Base-by-base conservation (phyloP, 2,329 filamentous ascomycete genomes). In the Ophiostoma sp. region DNA sequence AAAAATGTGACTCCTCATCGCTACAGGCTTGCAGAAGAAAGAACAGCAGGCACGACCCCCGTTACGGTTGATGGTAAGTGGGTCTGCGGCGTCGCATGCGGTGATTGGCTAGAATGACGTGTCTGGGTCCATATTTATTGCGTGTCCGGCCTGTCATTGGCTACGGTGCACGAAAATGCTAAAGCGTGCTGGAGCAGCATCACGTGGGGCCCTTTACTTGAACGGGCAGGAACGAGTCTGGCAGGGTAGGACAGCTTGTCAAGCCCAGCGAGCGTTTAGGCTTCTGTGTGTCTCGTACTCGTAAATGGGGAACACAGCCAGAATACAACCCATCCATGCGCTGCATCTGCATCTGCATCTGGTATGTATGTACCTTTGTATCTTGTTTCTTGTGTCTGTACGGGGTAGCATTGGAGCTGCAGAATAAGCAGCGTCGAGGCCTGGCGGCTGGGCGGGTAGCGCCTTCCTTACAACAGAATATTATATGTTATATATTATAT, bases 1-100 rank as follows among this genome's bases (percentile, higher is more conserved):
- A 14, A 18, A 49, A 45, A 47, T 60, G 47, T 65, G 63, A 65
- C 63, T 65, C 44, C 63, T 49, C 63, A 47, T 55, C 49, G 49
- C 12, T 55, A 55, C 49, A 55, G 49, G 27, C 18, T n/a, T n/a
- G 27, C n/a, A 27, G 49, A 27, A 55, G 49, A 55, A 55, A 27
- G 55, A 60, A 38, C 55, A 60, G 55, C 55, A 60, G 55, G 55
- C 55, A 60, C 55, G 27, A 60, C 55, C 55, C 49, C 49, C 49
- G 49, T 55, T 55, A 41, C 58, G 58, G 27, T 11, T 6, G n/a
- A 42, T 62, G 58, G 58, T 16, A 4, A 40, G 38, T 5, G 60
- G 12, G 7, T 40, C 60, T 42, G 7, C 16, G 4, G 5, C 8
- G 1, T 42, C 40, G 55, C 60, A 42, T 41, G 5, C 5, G 14